These are phyloP conservation scores for Monascus ruber DNA, from an alignment of 2,329 filamentous ascomycete species.

Conservation along the genomic window DNA sequence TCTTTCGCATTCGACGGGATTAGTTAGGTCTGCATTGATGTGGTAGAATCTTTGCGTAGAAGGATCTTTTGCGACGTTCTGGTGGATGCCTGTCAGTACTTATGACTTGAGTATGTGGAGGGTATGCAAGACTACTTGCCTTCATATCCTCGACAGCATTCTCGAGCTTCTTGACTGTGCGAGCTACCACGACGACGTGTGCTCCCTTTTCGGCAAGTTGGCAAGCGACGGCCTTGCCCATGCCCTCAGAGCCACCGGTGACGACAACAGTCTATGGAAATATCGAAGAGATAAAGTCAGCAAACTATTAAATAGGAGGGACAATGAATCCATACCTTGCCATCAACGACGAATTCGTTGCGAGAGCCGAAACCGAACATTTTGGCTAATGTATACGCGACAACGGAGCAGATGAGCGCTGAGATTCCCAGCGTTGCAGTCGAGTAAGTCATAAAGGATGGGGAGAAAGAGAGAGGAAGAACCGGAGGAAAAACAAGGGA, in stretches of 20 bases:
- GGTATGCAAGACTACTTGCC: conserved; percentile 30
- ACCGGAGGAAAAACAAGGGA: conserved; percentile 2
- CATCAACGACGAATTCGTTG: conserved; percentile 74
- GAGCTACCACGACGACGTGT: conserved; percentile 73
- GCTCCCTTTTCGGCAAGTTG: conserved; percentile 74
- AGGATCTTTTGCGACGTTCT: conserved; percentile 56
- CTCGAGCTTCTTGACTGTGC: conserved; percentile 63
- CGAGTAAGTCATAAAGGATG: conserved; percentile 11
- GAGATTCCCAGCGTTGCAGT: conserved; percentile 17
- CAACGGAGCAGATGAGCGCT: conserved; percentile 19
- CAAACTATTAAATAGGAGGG: not conserved
- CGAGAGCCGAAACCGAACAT: conserved; percentile 36
- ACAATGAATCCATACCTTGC: conserved; percentile 49
- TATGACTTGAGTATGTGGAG: not conserved
- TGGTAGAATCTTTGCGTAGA: conserved; percentile 66
- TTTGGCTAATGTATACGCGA: conserved; percentile 23
- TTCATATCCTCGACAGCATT: conserved; percentile 55
- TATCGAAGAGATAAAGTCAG: conserved; percentile 7
- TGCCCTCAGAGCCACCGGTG: conserved; percentile 85
- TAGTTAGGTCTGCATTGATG: conserved; percentile 72
- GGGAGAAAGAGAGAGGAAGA: conserved; percentile 7
- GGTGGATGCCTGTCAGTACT: conserved; percentile 10
- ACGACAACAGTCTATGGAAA: conserved; percentile 63
- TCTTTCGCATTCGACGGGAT: conserved; percentile 55
- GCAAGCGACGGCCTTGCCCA: conserved; percentile 66